Percentiles rank a stretch among this genome's conserved stretches.
phyloP scores from a whole-genome alignment of 208 protist species.

The Blechomonas ayalai region DNA sequence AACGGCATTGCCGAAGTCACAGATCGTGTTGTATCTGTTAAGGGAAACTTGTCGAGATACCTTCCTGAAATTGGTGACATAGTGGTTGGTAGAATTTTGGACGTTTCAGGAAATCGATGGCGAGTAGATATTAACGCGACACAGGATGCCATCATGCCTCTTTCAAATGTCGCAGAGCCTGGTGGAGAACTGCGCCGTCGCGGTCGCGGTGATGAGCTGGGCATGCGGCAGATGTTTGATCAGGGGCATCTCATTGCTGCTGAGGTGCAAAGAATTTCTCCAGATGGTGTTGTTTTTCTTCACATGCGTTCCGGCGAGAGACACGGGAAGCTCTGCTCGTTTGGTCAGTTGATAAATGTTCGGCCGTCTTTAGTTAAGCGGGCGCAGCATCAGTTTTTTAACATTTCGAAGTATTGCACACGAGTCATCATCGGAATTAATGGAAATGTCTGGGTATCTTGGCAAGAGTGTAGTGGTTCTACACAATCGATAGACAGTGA shows the following conservation, averaged over 20 bases:
- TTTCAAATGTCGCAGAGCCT: constrained; percentile 97
- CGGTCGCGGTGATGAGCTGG: constrained; percentile 89
- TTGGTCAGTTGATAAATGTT: constrained; percentile 60
- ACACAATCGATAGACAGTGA: constrained; percentile 15
- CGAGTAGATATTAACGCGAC: constrained; percentile 91
- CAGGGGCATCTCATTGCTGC: constrained; percentile 93
- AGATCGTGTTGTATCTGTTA: constrained; percentile 82
- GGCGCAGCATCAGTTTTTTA: constrained; percentile 75
- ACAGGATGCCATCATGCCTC: constrained; percentile 91
- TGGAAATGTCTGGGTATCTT: constrained; percentile 91
- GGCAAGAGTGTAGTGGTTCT: constrained; percentile 37
- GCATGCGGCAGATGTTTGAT: constrained; percentile 94
- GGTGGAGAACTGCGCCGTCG: constrained; percentile 93
- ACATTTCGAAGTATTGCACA: constrained; percentile 16
- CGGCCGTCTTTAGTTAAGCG: constrained; percentile 67
- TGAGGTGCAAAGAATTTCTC: constrained; percentile 93
- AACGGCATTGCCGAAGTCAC: constrained; percentile 77
- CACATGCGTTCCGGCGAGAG: constrained; percentile 91
- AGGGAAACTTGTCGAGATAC: constrained; percentile 74
- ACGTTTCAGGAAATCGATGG: constrained; percentile 92
- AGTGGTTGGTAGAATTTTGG: constrained; percentile 91
- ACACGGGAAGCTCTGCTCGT: constrained; percentile 55
- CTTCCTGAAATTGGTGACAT: constrained; percentile 96
- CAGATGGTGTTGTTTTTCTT: constrained; percentile 87
- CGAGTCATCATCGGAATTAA: constrained; percentile 77